Conservation (phyloP, 139 green algal species). For the Ettlia oleoabundans region DNA sequence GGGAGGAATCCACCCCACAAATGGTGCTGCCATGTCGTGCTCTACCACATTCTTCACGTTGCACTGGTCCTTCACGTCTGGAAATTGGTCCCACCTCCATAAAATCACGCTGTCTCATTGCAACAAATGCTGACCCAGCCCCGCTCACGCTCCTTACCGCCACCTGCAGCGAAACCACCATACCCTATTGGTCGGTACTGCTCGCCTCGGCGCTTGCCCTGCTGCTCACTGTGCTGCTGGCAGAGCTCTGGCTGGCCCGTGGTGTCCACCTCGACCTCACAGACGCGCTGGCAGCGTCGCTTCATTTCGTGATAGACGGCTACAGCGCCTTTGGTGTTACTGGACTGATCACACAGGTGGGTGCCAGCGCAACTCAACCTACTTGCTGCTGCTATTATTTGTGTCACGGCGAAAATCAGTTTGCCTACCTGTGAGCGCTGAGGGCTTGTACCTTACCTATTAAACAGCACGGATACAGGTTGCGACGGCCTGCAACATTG, state of each 20-base stretch:
- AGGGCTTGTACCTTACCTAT: too few species aligned
- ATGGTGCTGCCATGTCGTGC: too few species aligned
- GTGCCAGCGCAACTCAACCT: not conserved
- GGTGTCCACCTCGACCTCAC: not conserved
- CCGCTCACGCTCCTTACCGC: not conserved
- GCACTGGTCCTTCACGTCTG: too few species aligned
- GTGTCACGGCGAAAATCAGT: too few species aligned
- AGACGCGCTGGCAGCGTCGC: conserved; percentile 24
- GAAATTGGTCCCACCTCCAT: too few species aligned
- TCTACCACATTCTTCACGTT: too few species aligned
- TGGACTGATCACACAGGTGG: conserved; percentile 41
- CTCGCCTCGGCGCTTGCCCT: not conserved
- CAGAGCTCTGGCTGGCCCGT: conserved; percentile 19
- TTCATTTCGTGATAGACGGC: conserved; percentile 52
- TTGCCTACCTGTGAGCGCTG: too few species aligned
- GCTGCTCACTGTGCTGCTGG: not conserved
- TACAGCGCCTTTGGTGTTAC: conserved; percentile 38
- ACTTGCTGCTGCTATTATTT: not conserved
- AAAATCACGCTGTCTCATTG: too few species aligned
- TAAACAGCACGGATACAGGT: too few species aligned
- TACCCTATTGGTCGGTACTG: conserved; percentile 40
- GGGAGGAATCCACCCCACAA: too few species aligned
- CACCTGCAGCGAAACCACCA: conserved; percentile 11
- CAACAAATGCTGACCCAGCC: too few species aligned
- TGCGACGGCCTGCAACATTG: too few species aligned